These are phyloP conservation scores for Inga oerstediana DNA, from an alignment of 306 rosid genomes.

Conservation along the genomic window DNA sequence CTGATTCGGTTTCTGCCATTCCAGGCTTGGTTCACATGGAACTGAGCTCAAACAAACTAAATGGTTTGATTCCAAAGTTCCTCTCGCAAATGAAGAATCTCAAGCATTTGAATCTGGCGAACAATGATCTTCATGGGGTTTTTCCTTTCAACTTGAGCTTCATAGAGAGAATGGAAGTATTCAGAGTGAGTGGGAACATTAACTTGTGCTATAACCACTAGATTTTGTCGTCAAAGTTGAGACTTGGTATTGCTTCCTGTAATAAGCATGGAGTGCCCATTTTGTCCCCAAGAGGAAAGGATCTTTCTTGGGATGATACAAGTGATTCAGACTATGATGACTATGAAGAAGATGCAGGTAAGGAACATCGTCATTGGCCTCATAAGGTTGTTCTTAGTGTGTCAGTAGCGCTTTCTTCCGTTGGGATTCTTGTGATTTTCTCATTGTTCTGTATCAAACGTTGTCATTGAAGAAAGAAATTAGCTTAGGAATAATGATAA, in stretches of 20 bases:
- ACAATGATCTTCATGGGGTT: slow-evolving; percentile 65
- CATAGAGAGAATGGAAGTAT: slow-evolving; percentile 49
- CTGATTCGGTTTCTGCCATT: slow-evolving; percentile 70
- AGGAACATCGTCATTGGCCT: slow-evolving; percentile 68
- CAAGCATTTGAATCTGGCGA: slow-evolving; percentile 70
- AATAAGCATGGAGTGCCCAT: slow-evolving; percentile 79
- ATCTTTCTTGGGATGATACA: slow-evolving; percentile 41
- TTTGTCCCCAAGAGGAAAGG: slow-evolving; percentile 73
- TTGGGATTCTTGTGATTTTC: slow-evolving; percentile 79
- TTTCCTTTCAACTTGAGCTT: slow-evolving; percentile 75
- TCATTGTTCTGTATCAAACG: slow-evolving; percentile 69
- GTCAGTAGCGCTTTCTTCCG: slow-evolving; percentile 82
- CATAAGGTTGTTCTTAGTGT: slow-evolving; percentile 89
- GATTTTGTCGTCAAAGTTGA: slow-evolving; percentile 64
- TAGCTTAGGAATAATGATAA: slow-evolving; percentile 45
- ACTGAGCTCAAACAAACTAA: slow-evolving; percentile 83
- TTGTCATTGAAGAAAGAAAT: slow-evolving; percentile 54
- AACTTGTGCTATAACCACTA: slow-evolving; percentile 80
- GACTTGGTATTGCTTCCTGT: slow-evolving; percentile 83
- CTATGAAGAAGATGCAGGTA: slow-evolving; percentile 36
- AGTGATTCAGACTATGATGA: slow-evolving; percentile 44
- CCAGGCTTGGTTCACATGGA: slow-evolving; percentile 74
- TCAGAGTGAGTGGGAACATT: slow-evolving; percentile 67
- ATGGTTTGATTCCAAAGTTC: slow-evolving; percentile 75
- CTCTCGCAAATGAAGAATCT: slow-evolving; percentile 62